These are phyloP conservation scores for Gloeostereum incarnatum DNA, from an alignment of 768 basidiomycete genomes.

Conservation along the genomic window DNA sequence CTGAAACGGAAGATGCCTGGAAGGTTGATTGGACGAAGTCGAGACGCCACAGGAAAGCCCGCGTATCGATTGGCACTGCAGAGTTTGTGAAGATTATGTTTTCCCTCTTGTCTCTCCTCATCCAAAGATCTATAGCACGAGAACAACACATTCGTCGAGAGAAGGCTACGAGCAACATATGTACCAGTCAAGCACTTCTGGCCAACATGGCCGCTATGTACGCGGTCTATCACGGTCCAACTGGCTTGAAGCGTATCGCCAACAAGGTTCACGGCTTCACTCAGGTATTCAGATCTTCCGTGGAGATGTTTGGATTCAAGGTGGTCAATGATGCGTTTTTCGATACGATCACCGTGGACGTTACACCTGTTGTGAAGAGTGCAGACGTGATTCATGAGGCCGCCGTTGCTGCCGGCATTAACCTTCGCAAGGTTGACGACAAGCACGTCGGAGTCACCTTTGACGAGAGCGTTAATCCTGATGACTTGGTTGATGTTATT, in stretches of 20 bases:
- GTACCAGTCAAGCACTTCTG: conserved; percentile 93
- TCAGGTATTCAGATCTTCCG: conserved; percentile 55
- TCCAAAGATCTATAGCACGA: conserved; percentile 49
- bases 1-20: conserved; percentile 99
- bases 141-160: conserved; percentile 97
- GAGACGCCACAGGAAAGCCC: conserved; percentile 73
- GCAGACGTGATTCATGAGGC: conserved; percentile 60
- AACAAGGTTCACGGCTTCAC: conserved; percentile 87
- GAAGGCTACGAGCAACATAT: conserved; percentile 97
- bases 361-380: conserved; percentile 45
- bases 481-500: conserved; percentile 68
- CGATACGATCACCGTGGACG: conserved; percentile 81
- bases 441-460: conserved; percentile 79
- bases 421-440: conserved; percentile 72
- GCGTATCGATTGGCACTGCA: conserved; percentile 93
- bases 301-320: conserved; percentile 69
- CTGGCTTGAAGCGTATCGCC: conserved; percentile 77
- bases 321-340: conserved; percentile 74
- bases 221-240: conserved; percentile 92
- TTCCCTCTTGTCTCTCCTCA: neutral
- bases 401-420: conserved; percentile 61
- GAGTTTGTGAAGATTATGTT: conserved; percentile 45
- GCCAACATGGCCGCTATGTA: conserved; percentile 99
- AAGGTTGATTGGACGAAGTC: conserved; percentile 84
- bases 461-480: conserved; percentile 79